These are phyloP conservation scores for Cyclotella atomus DNA, from an alignment of 108 stramenopile species.

Conservation along the genomic window DNA sequence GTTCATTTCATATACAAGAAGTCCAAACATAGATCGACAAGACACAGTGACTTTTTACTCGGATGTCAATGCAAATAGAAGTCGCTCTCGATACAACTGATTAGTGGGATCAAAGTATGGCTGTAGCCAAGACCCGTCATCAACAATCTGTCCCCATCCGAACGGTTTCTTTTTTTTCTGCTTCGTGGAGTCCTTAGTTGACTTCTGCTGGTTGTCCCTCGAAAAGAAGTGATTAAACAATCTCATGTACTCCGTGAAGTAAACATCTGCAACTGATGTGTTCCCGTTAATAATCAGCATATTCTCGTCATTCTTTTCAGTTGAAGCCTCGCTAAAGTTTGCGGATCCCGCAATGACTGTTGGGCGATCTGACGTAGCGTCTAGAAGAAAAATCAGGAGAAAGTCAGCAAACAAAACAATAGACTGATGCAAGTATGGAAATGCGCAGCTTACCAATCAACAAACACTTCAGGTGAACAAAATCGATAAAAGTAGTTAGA, in stretches of 20 bases:
- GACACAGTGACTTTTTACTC: no score
- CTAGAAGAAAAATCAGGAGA: no score
- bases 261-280: conserved; percentile 41
- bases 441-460: no score
- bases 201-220: conserved; percentile 25
- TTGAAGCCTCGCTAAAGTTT: conserved; percentile 45
- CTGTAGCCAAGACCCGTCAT: conserved; percentile 43
- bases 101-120: conserved; percentile 45
- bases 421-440: no score
- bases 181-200: not conserved
- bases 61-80: no score
- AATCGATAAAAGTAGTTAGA: conserved; percentile 38
- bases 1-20: no score
- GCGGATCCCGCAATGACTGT: conserved; percentile 43
- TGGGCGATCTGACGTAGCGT: conserved; percentile 40
- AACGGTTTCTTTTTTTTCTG: not conserved
- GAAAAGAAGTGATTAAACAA: conserved; percentile 48
- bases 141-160: conserved; percentile 24
- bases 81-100: conserved; percentile 39
- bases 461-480: conserved; percentile 43
- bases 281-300: conserved; percentile 41
- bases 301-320: conserved; percentile 46
- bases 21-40: no score
- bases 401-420: no score
- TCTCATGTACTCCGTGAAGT: conserved; percentile 46